Conservation (phyloP, 306 rosid genomes). For the Rosa rugosa region DNA sequence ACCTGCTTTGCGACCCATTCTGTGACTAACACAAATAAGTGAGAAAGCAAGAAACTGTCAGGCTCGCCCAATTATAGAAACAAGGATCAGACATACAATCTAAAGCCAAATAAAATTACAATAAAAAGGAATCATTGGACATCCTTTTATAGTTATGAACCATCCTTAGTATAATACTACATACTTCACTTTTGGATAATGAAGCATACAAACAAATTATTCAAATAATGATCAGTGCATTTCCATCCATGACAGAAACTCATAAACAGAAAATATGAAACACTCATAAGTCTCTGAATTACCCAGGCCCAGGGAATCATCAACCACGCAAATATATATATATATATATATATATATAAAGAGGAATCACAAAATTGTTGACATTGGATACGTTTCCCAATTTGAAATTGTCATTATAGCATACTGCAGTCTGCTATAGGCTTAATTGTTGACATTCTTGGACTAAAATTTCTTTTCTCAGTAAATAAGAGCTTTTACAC, state of each 20-base stretch:
- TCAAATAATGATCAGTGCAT: background rate
- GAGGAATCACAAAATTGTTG: no score
- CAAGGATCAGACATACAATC: background rate
- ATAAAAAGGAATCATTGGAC: background rate
- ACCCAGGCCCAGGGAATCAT: no score
- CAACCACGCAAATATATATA: no score
- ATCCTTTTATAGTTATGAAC: background rate
- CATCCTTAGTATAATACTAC: background rate
- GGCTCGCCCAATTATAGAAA: background rate
- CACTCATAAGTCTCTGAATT: no score
- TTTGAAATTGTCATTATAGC: no score
- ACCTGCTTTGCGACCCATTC: conserved; percentile 84
- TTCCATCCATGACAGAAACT: background rate
- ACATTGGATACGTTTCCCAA: no score
- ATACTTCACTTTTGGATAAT: background rate
- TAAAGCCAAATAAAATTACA: background rate
- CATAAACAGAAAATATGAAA: no score
- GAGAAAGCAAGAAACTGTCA: background rate
- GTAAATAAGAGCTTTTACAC: no score
- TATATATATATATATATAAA: no score
- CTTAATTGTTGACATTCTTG: no score
- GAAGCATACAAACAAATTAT: background rate
- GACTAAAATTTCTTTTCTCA: no score
- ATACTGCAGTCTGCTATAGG: no score
- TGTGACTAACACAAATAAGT: background rate